phyloP scores from a whole-genome alignment of 2,329 filamentous ascomycete species.

The Colletotrichum liriopes region DNA sequence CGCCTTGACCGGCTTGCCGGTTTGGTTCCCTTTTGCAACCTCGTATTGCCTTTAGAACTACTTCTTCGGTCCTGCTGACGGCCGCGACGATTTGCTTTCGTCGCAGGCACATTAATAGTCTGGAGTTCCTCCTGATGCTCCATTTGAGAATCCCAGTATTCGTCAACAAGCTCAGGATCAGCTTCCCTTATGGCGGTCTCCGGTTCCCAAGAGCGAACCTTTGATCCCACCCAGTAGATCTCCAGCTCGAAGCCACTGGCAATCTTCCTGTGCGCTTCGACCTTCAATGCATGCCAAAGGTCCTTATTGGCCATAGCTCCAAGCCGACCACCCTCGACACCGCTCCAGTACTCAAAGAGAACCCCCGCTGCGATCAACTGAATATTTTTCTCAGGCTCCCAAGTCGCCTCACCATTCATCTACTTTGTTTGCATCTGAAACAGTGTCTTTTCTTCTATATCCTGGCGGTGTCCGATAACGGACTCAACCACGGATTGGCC shows the following conservation, averaged over 20 bases:
- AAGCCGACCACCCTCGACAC: slow-evolving; percentile 16
- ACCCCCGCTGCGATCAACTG: slow-evolving; percentile 50
- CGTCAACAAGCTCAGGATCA: slow-evolving; percentile 34
- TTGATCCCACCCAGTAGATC: slow-evolving; percentile 24
- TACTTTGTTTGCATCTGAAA: slow-evolving; percentile 52
- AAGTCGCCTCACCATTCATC: slow-evolving; percentile 48
- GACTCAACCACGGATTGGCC: neutral
- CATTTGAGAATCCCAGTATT: slow-evolving; percentile 48
- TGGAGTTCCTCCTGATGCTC: neutral
- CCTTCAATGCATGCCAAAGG: slow-evolving; percentile 32
- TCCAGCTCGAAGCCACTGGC: neutral
- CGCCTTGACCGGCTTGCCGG: too few relatives aligned
- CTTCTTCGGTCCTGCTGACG: neutral
- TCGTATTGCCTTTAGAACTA: too few relatives aligned
- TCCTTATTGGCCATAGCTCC: slow-evolving; percentile 22
- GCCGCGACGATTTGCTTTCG: neutral
- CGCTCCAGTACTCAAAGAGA: slow-evolving; percentile 44
- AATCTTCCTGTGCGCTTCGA: slow-evolving; percentile 14
- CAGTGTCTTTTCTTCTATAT: slow-evolving; percentile 18
- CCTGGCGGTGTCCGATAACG: slow-evolving; percentile 14
- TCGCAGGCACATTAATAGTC: neutral
- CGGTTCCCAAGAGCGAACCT: slow-evolving; percentile 22
- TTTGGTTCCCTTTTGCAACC: too few relatives aligned
- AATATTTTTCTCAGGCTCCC: slow-evolving; percentile 52
- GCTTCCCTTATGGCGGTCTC: slow-evolving; percentile 8